Evolutionary conservation across 331 rosid genomes (phyloP).

Genomic region (Spiraea crenata): DNA sequence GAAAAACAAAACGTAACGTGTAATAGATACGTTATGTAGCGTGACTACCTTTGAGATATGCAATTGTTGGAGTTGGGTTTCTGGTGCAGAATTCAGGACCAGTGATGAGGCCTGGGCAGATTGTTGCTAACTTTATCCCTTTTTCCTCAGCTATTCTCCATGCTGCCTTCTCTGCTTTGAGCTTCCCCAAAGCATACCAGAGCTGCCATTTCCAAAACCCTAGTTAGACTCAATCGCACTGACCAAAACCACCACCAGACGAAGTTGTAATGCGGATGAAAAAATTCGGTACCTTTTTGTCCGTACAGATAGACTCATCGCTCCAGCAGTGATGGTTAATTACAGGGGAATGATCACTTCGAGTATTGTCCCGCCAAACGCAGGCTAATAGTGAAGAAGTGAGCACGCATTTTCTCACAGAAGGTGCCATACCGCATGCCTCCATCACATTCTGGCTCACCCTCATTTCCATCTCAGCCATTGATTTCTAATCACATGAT

Average conservation of each 20-base stretch:
- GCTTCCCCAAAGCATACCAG: constrained; percentile 84
- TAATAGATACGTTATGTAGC: too few relatives aligned
- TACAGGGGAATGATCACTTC: constrained; percentile 18
- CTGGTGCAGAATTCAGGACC: constrained; percentile 54
- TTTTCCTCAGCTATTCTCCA: constrained; percentile 72
- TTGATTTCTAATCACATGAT: constrained; percentile 51
- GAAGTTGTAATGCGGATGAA: background rate
- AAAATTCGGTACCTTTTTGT: constrained; percentile 48
- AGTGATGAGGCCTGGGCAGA: constrained; percentile 72
- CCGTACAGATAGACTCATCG: constrained; percentile 53
- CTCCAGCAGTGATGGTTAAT: constrained; percentile 74
- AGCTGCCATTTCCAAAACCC: constrained; percentile 41
- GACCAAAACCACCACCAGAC: background rate
- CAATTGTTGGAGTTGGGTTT: constrained; percentile 76
- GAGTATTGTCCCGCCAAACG: constrained; percentile 53
- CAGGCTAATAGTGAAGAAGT: constrained; percentile 87
- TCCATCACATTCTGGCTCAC: constrained; percentile 75
- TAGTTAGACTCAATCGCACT: background rate
- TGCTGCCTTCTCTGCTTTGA: constrained; percentile 78
- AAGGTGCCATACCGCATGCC: constrained; percentile 69
- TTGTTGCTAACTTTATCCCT: constrained; percentile 59
- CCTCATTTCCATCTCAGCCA: constrained; percentile 77
- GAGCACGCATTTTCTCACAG: constrained; percentile 68
- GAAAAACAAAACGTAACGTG: too few relatives aligned
- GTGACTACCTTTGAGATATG: constrained; percentile 80